Conservation (phyloP, 345 rosid genomes). For the Eucalyptus erythrocorys region DNA sequence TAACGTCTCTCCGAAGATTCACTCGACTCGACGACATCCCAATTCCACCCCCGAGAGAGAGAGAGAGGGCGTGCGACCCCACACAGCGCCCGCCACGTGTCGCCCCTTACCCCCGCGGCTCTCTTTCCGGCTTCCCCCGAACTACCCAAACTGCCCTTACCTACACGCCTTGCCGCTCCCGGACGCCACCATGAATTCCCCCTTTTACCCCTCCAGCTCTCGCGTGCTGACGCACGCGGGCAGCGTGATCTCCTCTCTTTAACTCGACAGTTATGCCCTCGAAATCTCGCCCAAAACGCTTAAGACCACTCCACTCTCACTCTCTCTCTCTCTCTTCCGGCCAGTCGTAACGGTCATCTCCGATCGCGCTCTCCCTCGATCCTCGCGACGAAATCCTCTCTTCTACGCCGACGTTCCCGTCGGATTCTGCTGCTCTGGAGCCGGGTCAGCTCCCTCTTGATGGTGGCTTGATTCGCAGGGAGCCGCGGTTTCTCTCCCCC, state of each 20-base stretch:
- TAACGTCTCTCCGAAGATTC: constrained; percentile 50
- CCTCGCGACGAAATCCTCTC: not conserved
- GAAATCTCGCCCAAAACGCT: constrained; percentile 21
- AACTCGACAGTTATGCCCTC: constrained; percentile 39
- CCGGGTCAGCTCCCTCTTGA: not conserved
- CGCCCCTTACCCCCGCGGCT: not conserved
- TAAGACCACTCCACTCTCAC: not conserved
- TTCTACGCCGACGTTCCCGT: not conserved
- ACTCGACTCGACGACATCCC: constrained; percentile 1
- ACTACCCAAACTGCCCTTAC: not conserved
- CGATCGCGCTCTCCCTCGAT: not conserved
- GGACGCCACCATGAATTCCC: not conserved
- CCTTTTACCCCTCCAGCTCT: not conserved
- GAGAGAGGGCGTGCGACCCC: not conserved
- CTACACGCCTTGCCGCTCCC: not conserved
- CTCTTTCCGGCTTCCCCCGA: not conserved
- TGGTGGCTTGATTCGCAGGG: not conserved
- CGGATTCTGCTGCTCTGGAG: not conserved
- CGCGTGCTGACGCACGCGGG: not conserved
- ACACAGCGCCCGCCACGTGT: not conserved
- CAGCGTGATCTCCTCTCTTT: not conserved
- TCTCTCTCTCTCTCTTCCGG: constrained; percentile 9
- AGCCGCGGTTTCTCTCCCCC: not conserved
- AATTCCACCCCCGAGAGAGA: not conserved
- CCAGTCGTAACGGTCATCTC: constrained; percentile 35